phyloP scores from a whole-genome alignment of 306 rosid species.

The Medicago truncatula region DNA sequence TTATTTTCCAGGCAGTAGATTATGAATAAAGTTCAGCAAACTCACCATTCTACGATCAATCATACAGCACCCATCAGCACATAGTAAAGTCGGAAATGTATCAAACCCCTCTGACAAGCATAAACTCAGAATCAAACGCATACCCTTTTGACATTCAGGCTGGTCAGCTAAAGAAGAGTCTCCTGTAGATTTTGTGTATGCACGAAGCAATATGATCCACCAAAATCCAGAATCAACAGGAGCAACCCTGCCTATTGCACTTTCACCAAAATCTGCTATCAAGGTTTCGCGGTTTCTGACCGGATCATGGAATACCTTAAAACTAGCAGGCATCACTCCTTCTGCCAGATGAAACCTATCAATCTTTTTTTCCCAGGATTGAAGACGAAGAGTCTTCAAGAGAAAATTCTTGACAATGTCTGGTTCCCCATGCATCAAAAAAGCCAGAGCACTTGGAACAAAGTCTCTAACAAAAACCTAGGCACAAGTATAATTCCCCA shows the following conservation, averaged over 20 bases:
- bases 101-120: constrained; percentile 94
- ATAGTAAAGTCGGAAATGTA: constrained; percentile 93
- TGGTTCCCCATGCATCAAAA: constrained; percentile 83
- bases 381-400: constrained; percentile 88
- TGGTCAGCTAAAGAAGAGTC: constrained; percentile 81
- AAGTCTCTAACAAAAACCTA: constrained; percentile 97
- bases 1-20: constrained; percentile 9
- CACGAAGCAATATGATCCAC: constrained; percentile 96
- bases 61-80: constrained; percentile 98
- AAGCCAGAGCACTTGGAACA: constrained; percentile 87
- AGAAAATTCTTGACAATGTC: constrained; percentile 80
- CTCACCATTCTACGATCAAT: constrained; percentile 98
- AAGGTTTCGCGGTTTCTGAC: constrained; percentile 71
- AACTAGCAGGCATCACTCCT: constrained; percentile 99
- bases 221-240: constrained; percentile 98
- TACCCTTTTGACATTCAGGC: constrained; percentile 96
- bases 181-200: constrained; percentile 90
- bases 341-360: constrained; percentile 88
- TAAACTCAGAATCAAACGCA: constrained; percentile 85
- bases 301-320: constrained; percentile 87
- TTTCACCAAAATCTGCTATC: constrained; percentile 93
- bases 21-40: constrained; percentile 31
- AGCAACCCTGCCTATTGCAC: constrained; percentile 98
- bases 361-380: constrained; percentile 92
- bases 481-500: constrained; percentile 37